Percentiles rank a stretch among this genome's conserved stretches.
phyloP scores from a whole-genome alignment of 2,329 filamentous ascomycete genomes.

The Herpotrichia juniperi region DNA sequence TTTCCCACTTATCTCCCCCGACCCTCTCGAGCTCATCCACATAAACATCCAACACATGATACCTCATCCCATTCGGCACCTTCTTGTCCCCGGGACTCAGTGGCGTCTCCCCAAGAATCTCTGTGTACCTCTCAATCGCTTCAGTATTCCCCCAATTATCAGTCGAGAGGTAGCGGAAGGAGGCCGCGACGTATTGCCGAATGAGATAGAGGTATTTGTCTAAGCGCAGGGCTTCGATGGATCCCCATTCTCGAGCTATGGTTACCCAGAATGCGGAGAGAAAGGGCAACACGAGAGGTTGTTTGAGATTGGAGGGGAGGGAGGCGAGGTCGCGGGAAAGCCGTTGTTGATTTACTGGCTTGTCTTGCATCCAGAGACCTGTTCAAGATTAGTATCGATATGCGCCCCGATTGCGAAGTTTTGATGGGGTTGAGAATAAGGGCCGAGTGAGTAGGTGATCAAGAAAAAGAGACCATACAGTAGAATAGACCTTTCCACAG shows the following conservation, averaged over 20 bases:
- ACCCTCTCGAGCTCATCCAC: constrained; percentile 85
- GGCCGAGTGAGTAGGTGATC: background rate
- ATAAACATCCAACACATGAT: constrained; percentile 90
- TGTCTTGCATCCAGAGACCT: constrained; percentile 92
- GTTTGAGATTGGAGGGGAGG: constrained; percentile 67
- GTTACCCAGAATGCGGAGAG: constrained; percentile 59
- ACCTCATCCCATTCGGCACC: constrained; percentile 81
- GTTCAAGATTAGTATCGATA: constrained; percentile 10
- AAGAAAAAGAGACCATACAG: constrained; percentile 60
- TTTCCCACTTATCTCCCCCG: constrained; percentile 53
- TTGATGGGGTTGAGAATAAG: background rate
- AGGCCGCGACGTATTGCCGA: constrained; percentile 76
- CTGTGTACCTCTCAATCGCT: constrained; percentile 52
- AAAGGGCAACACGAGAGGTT: constrained; percentile 49
- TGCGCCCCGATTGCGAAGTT: background rate
- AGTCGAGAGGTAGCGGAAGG: constrained; percentile 60
- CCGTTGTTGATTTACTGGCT: constrained; percentile 82
- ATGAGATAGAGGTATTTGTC: constrained; percentile 93
- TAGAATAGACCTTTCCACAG: constrained; percentile 96
- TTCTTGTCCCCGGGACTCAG: constrained; percentile 57
- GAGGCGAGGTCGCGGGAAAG: constrained; percentile 79
- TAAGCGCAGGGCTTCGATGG: constrained; percentile 61
- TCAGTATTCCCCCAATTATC: constrained; percentile 47
- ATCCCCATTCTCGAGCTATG: constrained; percentile 57
- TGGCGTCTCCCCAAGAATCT: constrained; percentile 54